Conservation (phyloP, 345 rosid genomes). For the Geranium rotundifolium region DNA sequence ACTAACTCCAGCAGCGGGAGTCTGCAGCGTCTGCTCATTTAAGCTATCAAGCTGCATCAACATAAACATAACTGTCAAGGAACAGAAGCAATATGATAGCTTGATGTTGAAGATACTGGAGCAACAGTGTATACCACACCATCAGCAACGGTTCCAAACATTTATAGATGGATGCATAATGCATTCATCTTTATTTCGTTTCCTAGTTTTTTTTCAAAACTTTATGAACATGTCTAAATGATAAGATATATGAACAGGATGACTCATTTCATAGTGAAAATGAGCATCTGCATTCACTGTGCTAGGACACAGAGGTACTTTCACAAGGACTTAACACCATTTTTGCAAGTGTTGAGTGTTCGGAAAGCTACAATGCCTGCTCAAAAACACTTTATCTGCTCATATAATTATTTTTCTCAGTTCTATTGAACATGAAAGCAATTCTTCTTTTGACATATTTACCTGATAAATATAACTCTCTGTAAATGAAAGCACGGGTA, state of each 20-base stretch:
- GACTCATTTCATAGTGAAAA: not conserved
- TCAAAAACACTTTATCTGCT: not conserved
- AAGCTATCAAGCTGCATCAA: constrained; percentile 62
- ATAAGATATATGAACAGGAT: not conserved
- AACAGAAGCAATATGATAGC: not conserved
- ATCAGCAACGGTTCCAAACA: not conserved
- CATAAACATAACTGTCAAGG: constrained; percentile 1
- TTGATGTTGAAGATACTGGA: not conserved
- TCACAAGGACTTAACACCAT: not conserved
- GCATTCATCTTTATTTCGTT: not conserved
- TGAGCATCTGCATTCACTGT: not conserved
- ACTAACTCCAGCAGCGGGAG: constrained; percentile 18
- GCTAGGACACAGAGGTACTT: not conserved
- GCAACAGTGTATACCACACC: not conserved
- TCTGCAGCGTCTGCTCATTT: constrained; percentile 53
- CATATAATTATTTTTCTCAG: not conserved
- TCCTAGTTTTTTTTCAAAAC: not conserved
- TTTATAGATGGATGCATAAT: not conserved
- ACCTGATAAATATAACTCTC: constrained; percentile 92
- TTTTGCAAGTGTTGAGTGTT: not conserved
- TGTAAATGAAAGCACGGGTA: constrained; percentile 66
- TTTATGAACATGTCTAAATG: not conserved
- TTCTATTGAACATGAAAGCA: not conserved
- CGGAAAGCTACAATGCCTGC: constrained; percentile 2
- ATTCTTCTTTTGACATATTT: constrained; percentile 1